Base-by-base conservation (phyloP, 768 basidiomycete species). In the Serendipita sp. region DNA sequence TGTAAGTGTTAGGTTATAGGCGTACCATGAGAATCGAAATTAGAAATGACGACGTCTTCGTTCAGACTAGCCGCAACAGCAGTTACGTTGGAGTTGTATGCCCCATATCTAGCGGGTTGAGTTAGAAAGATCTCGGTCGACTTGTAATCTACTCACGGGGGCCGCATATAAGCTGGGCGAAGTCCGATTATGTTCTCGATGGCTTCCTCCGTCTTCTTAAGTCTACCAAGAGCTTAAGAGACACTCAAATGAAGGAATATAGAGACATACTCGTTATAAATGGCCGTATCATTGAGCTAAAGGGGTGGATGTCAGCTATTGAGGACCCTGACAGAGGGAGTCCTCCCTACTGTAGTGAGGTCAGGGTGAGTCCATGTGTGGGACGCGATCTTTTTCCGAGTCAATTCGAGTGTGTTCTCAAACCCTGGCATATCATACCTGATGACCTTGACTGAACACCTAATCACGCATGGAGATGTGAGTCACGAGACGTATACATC, bases 21-120 rank as follows among this genome's bases (percentile, higher is more conserved):
- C 23, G 23, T 18, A 64, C 58, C 58, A 5, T 66, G 45, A 32
- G 44, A 64, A 52, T 70, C 69, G 60, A 70, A 70, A 64, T 70
- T 69, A 67, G 67, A 68, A 45, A 68, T 54, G 2, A 70, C 66
- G 32, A 70, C 67, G 16, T 36, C 58, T 54, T 58, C 36, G 4
- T 54, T 54, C 35, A 44, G 52, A 13, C 30, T 30, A 13, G 35
- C 46, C 23, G 65, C 65, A 18, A 65, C 58, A 28, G 35, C 23
- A n/a, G 51, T n/a, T 18, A 65, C 65, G 18, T 65, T 58, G 44
- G 56, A 41, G 32, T 65, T 65, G 65, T 58, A 60, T 15, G 65
- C 35, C 8, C 48, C 48, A 51, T 51, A 51, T 41, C 38, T 41
- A 41, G 13, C 13, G 13, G 13, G 13, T 41, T 41, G 7, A 41